Percentiles rank a stretch among this genome's conserved stretches.
These are phyloP conservation scores for Sequoiadendron giganteum DNA, from an alignment of 75 land plant species.

Conservation along the genomic window DNA sequence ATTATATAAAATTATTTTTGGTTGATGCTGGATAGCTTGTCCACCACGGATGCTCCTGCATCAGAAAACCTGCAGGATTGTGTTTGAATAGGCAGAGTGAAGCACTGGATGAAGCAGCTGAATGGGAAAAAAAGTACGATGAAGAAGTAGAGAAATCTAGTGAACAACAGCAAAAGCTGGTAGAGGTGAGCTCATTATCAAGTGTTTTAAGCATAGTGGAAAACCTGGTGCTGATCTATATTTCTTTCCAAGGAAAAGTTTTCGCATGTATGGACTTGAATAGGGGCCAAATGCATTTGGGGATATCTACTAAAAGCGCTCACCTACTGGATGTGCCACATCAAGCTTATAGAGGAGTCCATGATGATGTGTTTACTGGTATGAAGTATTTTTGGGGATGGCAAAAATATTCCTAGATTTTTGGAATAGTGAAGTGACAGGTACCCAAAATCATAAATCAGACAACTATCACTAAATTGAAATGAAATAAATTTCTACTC, in stretches of 20 bases:
- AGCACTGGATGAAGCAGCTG: conserved; percentile 80
- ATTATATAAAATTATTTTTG: too few relatives aligned
- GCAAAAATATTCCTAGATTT: too few relatives aligned
- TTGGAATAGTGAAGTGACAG: too few relatives aligned
- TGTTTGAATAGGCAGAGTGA: conserved; percentile 71
- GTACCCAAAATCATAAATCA: too few relatives aligned
- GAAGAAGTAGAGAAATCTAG: conserved; percentile 31
- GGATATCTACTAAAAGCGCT: not conserved
- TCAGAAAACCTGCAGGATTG: conserved; percentile 32
- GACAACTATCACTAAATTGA: too few relatives aligned
- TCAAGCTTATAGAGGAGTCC: not conserved
- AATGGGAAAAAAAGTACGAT: conserved; percentile 62
- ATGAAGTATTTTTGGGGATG: too few relatives aligned
- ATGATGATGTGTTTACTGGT: not conserved
- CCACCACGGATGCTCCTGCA: too few relatives aligned
- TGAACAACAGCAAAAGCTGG: conserved; percentile 25
- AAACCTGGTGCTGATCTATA: not conserved
- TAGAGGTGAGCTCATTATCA: conserved; percentile 24
- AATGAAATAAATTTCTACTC: too few relatives aligned
- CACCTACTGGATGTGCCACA: not conserved
- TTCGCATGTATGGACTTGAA: not conserved
- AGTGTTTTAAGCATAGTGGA: not conserved
- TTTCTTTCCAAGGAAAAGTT: not conserved
- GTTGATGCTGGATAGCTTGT: too few relatives aligned
- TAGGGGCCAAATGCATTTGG: not conserved